Evolutionary conservation across 179 eudicot genomes (phyloP).

Genomic region (Sideroxylon spinosum): DNA sequence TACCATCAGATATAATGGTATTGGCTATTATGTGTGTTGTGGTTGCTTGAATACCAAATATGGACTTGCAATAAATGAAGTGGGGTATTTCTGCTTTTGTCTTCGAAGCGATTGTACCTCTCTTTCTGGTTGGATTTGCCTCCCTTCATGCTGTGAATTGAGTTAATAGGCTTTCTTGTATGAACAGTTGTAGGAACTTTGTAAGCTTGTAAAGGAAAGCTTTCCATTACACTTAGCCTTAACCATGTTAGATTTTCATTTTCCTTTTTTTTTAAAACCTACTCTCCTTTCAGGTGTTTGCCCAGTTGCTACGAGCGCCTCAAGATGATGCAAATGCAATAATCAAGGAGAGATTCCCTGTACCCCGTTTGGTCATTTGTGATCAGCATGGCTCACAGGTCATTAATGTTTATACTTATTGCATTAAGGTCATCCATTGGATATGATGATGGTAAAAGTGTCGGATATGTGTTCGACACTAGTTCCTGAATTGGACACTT

Average conservation of each 20-base stretch:
- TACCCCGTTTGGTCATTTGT: slow-evolving; percentile 86
- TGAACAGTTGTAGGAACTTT: neutral
- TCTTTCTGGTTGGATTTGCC: neutral
- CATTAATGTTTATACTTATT: slow-evolving; percentile 11
- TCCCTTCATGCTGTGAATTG: neutral
- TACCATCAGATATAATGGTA: neutral
- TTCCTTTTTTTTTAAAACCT: neutral
- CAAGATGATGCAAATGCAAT: slow-evolving; percentile 66
- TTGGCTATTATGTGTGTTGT: neutral
- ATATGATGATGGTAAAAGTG: too few species aligned
- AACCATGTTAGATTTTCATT: neutral
- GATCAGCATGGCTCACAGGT: slow-evolving; percentile 99
- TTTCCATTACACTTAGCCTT: neutral
- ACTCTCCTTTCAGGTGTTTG: slow-evolving; percentile 55
- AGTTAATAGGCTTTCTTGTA: neutral
- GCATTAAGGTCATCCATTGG: neutral
- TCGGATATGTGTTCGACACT: too few species aligned
- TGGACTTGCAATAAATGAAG: neutral
- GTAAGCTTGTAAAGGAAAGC: neutral
- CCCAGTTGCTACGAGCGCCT: slow-evolving; percentile 81
- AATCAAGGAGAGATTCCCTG: slow-evolving; percentile 83
- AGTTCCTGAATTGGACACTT: too few species aligned
- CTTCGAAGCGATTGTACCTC: neutral
- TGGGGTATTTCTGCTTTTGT: neutral
- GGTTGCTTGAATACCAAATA: neutral